Conservation (phyloP, 306 rosid species). For the Cucurbita moschata region DNA sequence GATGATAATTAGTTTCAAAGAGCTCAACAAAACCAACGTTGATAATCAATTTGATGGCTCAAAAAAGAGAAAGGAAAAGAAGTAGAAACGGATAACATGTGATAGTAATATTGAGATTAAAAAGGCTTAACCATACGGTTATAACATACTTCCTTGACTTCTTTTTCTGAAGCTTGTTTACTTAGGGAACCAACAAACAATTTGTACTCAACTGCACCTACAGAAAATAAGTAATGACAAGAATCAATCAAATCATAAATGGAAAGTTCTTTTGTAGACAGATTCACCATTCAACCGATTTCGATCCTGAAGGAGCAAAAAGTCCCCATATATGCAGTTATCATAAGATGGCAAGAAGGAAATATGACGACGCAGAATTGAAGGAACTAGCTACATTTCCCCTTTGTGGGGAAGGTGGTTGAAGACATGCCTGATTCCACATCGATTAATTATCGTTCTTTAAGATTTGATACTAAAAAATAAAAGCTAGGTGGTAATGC, state of each 20-base stretch:
- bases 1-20: background rate
- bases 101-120: background rate
- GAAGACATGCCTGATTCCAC: background rate
- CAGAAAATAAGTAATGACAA: constrained; percentile 8
- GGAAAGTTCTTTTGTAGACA: background rate
- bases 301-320: background rate
- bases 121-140: background rate
- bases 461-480: background rate
- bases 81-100: background rate
- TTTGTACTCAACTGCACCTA: constrained; percentile 95
- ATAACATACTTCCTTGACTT: constrained; percentile 79
- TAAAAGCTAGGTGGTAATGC: background rate
- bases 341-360: background rate
- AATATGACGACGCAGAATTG: background rate
- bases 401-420: background rate
- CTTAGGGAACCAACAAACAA: constrained; percentile 89
- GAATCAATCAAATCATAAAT: constrained; percentile 13
- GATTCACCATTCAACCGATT: background rate
- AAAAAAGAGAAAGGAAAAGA: background rate
- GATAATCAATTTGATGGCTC: background rate
- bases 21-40: background rate
- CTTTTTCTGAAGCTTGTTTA: constrained; percentile 74
- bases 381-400: background rate
- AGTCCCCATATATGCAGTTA: background rate
- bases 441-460: background rate